phyloP scores from a whole-genome alignment of 1,139 yeast genomes.

The Pneumocystis oryctolagi region DNA sequence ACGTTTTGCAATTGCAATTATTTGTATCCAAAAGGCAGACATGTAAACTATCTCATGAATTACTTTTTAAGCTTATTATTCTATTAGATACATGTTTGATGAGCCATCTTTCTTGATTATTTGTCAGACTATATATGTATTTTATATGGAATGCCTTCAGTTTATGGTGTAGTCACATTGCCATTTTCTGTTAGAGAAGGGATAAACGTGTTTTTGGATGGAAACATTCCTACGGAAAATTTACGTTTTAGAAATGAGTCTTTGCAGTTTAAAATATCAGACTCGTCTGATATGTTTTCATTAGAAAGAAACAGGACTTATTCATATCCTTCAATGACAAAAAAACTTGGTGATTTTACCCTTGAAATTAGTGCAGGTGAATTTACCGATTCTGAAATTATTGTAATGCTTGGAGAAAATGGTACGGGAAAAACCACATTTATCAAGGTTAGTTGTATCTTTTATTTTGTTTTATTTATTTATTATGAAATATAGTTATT shows the following conservation, averaged over 20 bases:
- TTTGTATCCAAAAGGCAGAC: conserved; percentile 86
- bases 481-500: conserved; percentile 30
- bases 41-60: conserved; percentile 27
- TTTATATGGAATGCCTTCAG: conserved; percentile 92
- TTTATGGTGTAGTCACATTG: conserved; percentile 92
- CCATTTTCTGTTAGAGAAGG: conserved; percentile 97
- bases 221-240: conserved; percentile 93
- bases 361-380: conserved; percentile 71
- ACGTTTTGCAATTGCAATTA: conserved; percentile 94
- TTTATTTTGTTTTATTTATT: not conserved
- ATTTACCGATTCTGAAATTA: conserved; percentile 87
- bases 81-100: conserved; percentile 71
- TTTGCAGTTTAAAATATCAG: conserved; percentile 84
- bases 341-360: conserved; percentile 92
- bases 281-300: conserved; percentile 65
- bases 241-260: conserved; percentile 93
- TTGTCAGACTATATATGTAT: conserved; percentile 93
- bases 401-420: conserved; percentile 99
- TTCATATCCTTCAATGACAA: conserved; percentile 63
- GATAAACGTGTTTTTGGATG: conserved; percentile 92
- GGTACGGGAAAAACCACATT: conserved; percentile 98
- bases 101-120: conserved; percentile 94
- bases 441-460: conserved; percentile 37
- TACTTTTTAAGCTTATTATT: not conserved
- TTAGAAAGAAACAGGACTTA: conserved; percentile 68